These are phyloP conservation scores for Thalassiosira hispida DNA, from an alignment of 352 stramenopile species.

Conservation along the genomic window DNA sequence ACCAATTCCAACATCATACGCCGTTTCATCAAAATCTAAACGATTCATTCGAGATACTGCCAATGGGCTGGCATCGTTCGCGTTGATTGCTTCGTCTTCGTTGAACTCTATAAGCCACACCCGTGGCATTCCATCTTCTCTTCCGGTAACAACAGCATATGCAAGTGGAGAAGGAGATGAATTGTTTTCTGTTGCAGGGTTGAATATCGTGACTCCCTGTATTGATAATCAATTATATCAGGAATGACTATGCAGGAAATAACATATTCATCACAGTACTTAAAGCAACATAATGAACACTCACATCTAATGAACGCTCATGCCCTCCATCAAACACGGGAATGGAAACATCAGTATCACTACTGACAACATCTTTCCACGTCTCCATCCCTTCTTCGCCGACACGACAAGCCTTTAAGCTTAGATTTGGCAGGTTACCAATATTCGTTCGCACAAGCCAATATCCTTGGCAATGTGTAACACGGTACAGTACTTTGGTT, in stretches of 20 bases:
- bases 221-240: no score
- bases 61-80: conserved; percentile 59
- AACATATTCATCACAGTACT: no score
- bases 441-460: conserved; percentile 96
- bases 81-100: conserved; percentile 62
- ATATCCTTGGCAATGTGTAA: conserved; percentile 88
- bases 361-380: conserved; percentile 87
- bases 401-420: conserved; percentile 87
- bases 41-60: conserved; percentile 45
- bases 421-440: conserved; percentile 92
- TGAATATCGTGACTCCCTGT: conserved; percentile 87
- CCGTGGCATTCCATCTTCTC: conserved; percentile 84
- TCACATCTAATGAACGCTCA: conserved; percentile 81
- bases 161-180: conserved; percentile 26
- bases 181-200: conserved; percentile 41
- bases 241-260: no score
- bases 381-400: conserved; percentile 65
- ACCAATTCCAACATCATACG: conserved; percentile 88
- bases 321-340: conserved; percentile 75
- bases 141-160: conserved; percentile 87
- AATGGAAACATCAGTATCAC: conserved; percentile 70
- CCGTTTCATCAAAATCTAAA: conserved; percentile 90
- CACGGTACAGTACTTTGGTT: conserved; percentile 81
- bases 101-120: conserved; percentile 86
- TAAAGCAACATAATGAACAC: not conserved